Evolutionary conservation across 768 basidiomycete genomes (phyloP).

Genomic region (Hygrocybe punicea): DNA sequence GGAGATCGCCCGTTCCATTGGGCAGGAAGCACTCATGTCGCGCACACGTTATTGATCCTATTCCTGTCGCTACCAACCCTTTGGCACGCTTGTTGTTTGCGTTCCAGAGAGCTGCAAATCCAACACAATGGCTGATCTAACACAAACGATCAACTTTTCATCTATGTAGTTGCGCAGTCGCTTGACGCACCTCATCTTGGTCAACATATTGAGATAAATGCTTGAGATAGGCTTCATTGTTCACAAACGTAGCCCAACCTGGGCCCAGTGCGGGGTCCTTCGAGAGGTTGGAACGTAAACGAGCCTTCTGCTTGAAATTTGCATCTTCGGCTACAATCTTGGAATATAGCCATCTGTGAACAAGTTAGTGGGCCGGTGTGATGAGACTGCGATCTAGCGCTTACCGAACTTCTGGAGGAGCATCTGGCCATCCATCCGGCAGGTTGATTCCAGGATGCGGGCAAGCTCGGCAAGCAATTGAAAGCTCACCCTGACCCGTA

Average conservation of each 20-base stretch:
- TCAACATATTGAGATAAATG: constrained; percentile 12
- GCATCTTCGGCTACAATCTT: constrained; percentile 17
- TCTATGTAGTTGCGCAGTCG: constrained; percentile 22
- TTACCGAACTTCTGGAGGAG: constrained; percentile 8
- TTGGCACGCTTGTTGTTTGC: too few relatives aligned
- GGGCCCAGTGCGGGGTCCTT: constrained; percentile 15
- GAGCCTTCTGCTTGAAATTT: constrained; percentile 17
- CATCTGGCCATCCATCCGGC: constrained; percentile 9
- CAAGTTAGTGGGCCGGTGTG: not conserved
- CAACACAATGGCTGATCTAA: constrained; percentile 19
- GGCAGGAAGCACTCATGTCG: constrained; percentile 22
- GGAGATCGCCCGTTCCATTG: constrained; percentile 29
- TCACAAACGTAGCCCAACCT: constrained; percentile 14
- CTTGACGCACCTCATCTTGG: constrained; percentile 16
- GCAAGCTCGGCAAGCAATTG: constrained; percentile 13
- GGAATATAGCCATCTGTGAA: constrained; percentile 14
- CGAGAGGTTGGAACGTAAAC: constrained; percentile 7
- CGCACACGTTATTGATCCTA: too few relatives aligned
- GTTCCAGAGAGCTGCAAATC: too few relatives aligned
- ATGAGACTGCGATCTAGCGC: not conserved
- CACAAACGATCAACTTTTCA: constrained; percentile 23
- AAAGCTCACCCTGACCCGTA: constrained; percentile 6
- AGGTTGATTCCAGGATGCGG: constrained; percentile 12
- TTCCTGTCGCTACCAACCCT: too few relatives aligned
- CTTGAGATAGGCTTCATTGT: too few relatives aligned